phyloP scores from a whole-genome alignment of 2,329 filamentous ascomycete genomes.

The Gnomoniopsis sp. region DNA sequence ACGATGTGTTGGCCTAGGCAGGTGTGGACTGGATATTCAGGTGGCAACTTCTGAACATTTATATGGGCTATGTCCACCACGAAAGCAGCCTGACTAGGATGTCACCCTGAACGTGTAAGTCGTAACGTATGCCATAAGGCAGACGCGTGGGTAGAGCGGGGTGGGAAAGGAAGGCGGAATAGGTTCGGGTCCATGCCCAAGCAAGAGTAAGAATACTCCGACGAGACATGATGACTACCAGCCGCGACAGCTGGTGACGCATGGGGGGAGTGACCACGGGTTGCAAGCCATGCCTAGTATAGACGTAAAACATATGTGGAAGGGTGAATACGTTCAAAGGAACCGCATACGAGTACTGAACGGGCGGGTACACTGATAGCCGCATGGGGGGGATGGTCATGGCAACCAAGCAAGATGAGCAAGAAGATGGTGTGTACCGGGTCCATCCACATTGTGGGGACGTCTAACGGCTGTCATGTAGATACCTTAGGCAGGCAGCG shows the following conservation, averaged over 20 bases:
- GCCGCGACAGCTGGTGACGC: conserved; percentile 18
- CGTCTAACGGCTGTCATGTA: conserved; percentile 5
- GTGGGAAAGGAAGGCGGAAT: not conserved
- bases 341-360: conserved; percentile 4
- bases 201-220: conserved; percentile 3
- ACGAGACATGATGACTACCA: conserved; percentile 15
- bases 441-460: not conserved
- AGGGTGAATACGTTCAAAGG: not conserved
- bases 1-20: conserved; percentile 6
- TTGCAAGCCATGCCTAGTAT: not conserved
- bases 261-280: not conserved
- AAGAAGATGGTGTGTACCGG: conserved; percentile 1
- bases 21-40: conserved; percentile 13
- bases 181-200: conserved; percentile 12
- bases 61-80: conserved; percentile 6
- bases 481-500: conserved; percentile 13
- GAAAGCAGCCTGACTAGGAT: not conserved
- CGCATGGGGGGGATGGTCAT: not conserved
- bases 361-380: conserved; percentile 7
- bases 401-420: conserved; percentile 6
- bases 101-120: conserved; percentile 17
- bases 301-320: not conserved
- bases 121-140: conserved; percentile 10
- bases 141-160: conserved; percentile 11
- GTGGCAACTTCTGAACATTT: conserved; percentile 16